phyloP scores from a whole-genome alignment of 1,139 yeast genomes.

The Geotrichum aggregatum region DNA sequence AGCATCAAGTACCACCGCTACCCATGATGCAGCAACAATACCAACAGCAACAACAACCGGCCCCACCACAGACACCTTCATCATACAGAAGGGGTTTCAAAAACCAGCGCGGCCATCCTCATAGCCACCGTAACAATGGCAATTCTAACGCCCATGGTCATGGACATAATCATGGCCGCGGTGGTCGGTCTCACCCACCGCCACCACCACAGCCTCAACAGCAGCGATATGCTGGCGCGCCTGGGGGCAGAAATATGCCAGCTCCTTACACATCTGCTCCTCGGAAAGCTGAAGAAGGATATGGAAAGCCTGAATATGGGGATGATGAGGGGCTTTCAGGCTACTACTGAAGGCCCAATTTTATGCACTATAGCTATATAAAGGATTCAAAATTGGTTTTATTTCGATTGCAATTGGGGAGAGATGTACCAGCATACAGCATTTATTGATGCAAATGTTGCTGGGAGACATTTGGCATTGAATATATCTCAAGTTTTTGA shows the following conservation, averaged over 20 bases:
- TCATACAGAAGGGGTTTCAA: neutral
- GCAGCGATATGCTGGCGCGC: neutral
- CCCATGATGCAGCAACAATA: neutral
- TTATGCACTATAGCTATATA: neutral
- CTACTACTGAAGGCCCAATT: conserved; percentile 4
- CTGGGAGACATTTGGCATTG: too few species aligned
- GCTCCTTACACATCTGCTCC: conserved; percentile 20
- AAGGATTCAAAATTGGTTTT: too few species aligned
- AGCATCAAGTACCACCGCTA: too few species aligned
- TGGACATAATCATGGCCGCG: conserved; percentile 1
- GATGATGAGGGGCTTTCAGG: conserved; percentile 16
- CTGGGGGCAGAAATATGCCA: neutral
- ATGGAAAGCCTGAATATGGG: conserved; percentile 22
- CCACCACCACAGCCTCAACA: conserved; percentile 13
- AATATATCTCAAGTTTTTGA: too few species aligned
- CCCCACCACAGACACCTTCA: neutral
- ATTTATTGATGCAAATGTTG: too few species aligned
- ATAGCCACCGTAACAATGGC: too few species aligned
- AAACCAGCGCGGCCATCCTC: too few species aligned
- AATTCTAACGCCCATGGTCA: too few species aligned
- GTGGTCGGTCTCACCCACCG: conserved; percentile 6
- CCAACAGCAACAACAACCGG: neutral
- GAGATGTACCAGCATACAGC: too few species aligned
- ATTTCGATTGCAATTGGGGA: too few species aligned
- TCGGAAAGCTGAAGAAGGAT: conserved; percentile 56